phyloP scores from a whole-genome alignment of 108 stramenopile species.

The Cyclotella atomus region DNA sequence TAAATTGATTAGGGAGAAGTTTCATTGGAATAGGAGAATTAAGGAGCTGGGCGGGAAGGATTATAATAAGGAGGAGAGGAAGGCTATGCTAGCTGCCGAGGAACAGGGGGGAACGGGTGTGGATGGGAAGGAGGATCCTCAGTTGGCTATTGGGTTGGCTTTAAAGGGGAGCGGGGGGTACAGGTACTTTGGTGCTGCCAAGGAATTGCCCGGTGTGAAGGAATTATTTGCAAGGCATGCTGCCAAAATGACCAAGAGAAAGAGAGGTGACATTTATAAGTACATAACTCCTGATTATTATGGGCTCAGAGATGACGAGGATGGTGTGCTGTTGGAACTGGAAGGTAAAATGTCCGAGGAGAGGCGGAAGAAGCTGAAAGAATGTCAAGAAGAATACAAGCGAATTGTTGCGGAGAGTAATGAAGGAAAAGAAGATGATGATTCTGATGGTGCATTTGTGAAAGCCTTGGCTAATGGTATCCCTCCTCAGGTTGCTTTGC shows the following conservation, averaged over 20 bases:
- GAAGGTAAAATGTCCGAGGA: conserved; percentile 66
- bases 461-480: conserved; percentile 30
- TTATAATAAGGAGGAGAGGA: conserved; percentile 77
- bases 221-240: conserved; percentile 85
- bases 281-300: conserved; percentile 91
- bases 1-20: conserved; percentile 92
- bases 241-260: conserved; percentile 63
- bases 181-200: conserved; percentile 95
- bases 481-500: conserved; percentile 50
- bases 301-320: conserved; percentile 94
- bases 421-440: conserved; percentile 22
- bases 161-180: conserved; percentile 78
- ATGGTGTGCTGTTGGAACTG: conserved; percentile 82
- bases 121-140: conserved; percentile 27
- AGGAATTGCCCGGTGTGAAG: conserved; percentile 92
- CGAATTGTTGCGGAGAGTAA: conserved; percentile 16
- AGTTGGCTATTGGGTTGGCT: conserved; percentile 46
- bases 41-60: conserved; percentile 86
- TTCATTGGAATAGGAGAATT: conserved; percentile 94
- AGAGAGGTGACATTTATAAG: conserved; percentile 83
- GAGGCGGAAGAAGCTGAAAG: conserved; percentile 30
- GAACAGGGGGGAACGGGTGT: conserved; percentile 55
- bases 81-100: conserved; percentile 64
- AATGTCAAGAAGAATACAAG: conserved; percentile 31
- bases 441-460: conserved; percentile 29